Conservation (phyloP, 257 asterid species). For the Phtheirospermum japonicum region DNA sequence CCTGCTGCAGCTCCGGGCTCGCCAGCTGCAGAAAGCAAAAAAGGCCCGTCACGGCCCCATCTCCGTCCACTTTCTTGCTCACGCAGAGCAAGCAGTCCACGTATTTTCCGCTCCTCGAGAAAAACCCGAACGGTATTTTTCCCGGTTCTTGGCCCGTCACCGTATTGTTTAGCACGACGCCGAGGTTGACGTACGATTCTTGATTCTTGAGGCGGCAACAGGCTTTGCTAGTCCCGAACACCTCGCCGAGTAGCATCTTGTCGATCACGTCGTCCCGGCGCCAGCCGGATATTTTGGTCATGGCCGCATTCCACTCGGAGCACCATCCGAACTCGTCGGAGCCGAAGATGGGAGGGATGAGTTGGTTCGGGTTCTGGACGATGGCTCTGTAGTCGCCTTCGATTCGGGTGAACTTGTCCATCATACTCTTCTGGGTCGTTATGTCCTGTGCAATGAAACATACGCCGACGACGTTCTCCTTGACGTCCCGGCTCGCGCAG, state of each 20-base stretch:
- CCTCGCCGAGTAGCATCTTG: slow-evolving; percentile 90
- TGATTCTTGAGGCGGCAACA: slow-evolving; percentile 79
- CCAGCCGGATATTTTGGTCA: slow-evolving; percentile 82
- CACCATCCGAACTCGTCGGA: slow-evolving; percentile 96
- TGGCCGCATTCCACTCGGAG: slow-evolving; percentile 94
- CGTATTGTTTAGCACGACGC: slow-evolving; percentile 69
- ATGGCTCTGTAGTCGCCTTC: slow-evolving; percentile 91
- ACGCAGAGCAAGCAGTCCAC: slow-evolving; percentile 76
- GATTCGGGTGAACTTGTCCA: slow-evolving; percentile 94
- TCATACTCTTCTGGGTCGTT: slow-evolving; percentile 73
- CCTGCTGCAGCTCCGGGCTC: slow-evolving; percentile 91
- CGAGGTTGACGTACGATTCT: slow-evolving; percentile 76
- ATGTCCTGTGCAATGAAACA: slow-evolving; percentile 93
- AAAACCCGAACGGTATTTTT: slow-evolving; percentile 68
- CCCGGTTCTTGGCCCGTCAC: slow-evolving; percentile 71
- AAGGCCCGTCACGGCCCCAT: slow-evolving; percentile 71
- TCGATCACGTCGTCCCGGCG: slow-evolving; percentile 64
- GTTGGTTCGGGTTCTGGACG: slow-evolving; percentile 80
- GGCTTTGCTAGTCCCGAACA: slow-evolving; percentile 62
- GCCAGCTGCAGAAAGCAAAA: slow-evolving; percentile 94
- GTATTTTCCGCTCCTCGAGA: slow-evolving; percentile 59
- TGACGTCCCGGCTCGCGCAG: slow-evolving; percentile 85
- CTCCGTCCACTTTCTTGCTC: slow-evolving; percentile 71
- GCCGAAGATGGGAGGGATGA: slow-evolving; percentile 94
- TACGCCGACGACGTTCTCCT: slow-evolving; percentile 83